Base-by-base conservation (phyloP, 805 yeast genomes). In the Diddensiella santjacobensis region DNA sequence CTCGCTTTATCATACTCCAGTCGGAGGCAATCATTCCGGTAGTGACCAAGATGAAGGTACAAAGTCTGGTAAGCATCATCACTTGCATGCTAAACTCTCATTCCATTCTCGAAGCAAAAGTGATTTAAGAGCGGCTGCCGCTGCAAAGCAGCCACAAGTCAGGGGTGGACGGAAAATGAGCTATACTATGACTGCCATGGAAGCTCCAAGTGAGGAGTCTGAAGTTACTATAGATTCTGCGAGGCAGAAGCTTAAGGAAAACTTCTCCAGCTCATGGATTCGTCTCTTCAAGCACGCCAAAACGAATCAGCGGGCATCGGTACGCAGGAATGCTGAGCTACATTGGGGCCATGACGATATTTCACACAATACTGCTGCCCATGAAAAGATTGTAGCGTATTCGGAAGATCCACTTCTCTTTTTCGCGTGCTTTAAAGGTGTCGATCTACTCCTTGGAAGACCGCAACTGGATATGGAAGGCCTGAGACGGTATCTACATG, bases 181-280 rank as follows among this genome's bases (percentile, higher is more conserved):
- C 26, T 46, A 46, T 22, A 17, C 45, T n/a, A 46, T 46, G 44
- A 23, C 30, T 26, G 18, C 47, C 13, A 22, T n/a, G 17, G 17
- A 22, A n/a, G 19, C 13, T 2, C 41, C 50, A 3, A 30, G 17
- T 24, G 48, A 36, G 19, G 42, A 37, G 2, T 19, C 22, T 22
- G 33, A 37, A 3, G 57, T 63, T 22, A 53, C 64, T 11, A 52
- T 68, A 4, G 67, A 55, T 3, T 64, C 59, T 22, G 68, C 73
- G 3, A 58, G 66, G 2, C 51, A 66, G 20, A 58, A 63, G 19
- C 58, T 85, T 19, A 64, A 73, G 35, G 70, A 73, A 46, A 69
- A 74, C 45, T 71, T 81, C 20, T 75, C 86, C 0, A 66, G 67
- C 17, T 79, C 87, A 0, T 90, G 98, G 98, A 75, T 87, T 19